A percentile compares a stretch with the other conserved stretches of the same genome.
Evolutionary conservation across 108 stramenopile species (phyloP).

Genomic region (Skeletonema marinoi): DNA sequence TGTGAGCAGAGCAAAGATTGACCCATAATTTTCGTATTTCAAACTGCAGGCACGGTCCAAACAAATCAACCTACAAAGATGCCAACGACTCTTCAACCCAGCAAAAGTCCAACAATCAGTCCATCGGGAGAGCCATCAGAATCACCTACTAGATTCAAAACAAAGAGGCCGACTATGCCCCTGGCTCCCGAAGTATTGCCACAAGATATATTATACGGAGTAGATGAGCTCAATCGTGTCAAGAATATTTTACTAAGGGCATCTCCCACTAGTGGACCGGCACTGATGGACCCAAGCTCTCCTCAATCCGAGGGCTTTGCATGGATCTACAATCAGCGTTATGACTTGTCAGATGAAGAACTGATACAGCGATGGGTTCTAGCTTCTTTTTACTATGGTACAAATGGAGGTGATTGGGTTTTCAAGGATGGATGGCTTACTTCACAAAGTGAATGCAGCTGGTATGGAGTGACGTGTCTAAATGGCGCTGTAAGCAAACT

Average conservation of each 20-base stretch:
- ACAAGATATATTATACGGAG: slow-evolving; percentile 21
- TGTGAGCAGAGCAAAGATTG: neutral
- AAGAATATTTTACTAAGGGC: slow-evolving; percentile 11
- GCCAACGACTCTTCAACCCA: slow-evolving; percentile 1
- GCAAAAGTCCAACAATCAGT: slow-evolving; percentile 11
- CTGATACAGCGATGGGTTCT: slow-evolving; percentile 54
- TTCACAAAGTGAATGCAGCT: slow-evolving; percentile 51
- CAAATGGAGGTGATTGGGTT: slow-evolving; percentile 48
- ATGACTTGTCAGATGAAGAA: slow-evolving; percentile 13
- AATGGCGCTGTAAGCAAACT: slow-evolving; percentile 22
- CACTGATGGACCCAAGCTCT: slow-evolving; percentile 19
- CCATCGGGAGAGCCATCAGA: neutral
- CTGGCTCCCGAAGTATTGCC: slow-evolving; percentile 6
- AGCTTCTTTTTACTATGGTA: slow-evolving; percentile 46
- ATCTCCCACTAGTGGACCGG: slow-evolving; percentile 22
- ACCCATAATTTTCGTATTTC: neutral
- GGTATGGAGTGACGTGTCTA: slow-evolving; percentile 52
- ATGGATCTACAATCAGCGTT: slow-evolving; percentile 23
- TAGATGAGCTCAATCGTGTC: slow-evolving; percentile 11
- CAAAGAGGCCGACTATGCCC: slow-evolving; percentile 10
- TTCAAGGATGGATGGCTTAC: slow-evolving; percentile 49
- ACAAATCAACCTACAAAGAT: neutral
- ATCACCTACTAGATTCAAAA: neutral
- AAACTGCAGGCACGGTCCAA: neutral
- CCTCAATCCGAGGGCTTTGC: slow-evolving; percentile 23